These are phyloP conservation scores for Leptographium galeiforme DNA, from an alignment of 2,329 filamentous ascomycete species.

Conservation along the genomic window DNA sequence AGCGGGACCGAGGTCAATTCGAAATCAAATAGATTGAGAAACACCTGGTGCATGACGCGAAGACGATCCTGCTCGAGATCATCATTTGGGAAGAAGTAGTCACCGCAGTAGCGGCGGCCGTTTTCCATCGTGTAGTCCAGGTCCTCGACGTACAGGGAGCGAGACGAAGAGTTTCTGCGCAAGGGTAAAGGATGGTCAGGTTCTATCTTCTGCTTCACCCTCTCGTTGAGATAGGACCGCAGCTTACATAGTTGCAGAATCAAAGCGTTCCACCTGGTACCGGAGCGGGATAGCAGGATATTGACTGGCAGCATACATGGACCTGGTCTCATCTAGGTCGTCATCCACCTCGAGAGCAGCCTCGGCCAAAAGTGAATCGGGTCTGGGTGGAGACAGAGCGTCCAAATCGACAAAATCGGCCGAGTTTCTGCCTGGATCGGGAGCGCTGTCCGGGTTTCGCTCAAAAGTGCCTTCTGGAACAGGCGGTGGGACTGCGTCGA, in stretches of 20 bases:
- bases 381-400: neutral
- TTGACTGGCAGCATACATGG: constrained; percentile 27
- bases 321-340: constrained; percentile 17
- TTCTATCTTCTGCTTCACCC: neutral
- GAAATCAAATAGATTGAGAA: constrained; percentile 18
- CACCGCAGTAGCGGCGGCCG: constrained; percentile 44
- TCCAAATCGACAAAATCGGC: neutral
- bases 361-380: neutral
- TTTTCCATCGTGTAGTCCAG: constrained; percentile 40
- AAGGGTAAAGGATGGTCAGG: neutral
- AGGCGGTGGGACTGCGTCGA: neutral
- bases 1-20: constrained; percentile 21
- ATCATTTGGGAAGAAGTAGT: constrained; percentile 48
- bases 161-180: constrained; percentile 17
- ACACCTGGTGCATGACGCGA: constrained; percentile 20
- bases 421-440: neutral
- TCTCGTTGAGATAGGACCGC: neutral
- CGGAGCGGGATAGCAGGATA: constrained; percentile 23
- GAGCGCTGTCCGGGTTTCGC: neutral
- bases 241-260: constrained; percentile 27
- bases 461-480: neutral
- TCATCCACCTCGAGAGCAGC: constrained; percentile 13
- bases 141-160: constrained; percentile 20
- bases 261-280: constrained; percentile 23
- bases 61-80: constrained; percentile 33